Conservation (phyloP, 805 yeast species). For the Candida ulmi region DNA sequence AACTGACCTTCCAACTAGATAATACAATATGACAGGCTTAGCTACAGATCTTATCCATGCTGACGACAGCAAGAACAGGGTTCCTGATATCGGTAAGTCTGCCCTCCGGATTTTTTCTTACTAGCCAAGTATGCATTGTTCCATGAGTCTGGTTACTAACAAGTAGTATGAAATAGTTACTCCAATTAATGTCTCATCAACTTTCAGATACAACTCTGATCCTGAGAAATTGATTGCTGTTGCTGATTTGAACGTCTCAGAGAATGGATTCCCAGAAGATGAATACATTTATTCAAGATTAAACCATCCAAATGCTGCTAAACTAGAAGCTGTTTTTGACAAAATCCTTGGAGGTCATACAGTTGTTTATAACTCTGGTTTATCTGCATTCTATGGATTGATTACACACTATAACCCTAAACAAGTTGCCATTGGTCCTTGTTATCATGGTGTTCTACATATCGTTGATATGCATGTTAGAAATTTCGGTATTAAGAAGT, state of each 20-base stretch:
- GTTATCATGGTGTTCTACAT: conserved; percentile 83
- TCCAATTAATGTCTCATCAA: conserved; percentile 79
- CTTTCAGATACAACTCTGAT: conserved; percentile 60
- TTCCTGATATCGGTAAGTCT: conserved; percentile 45
- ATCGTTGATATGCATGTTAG: conserved; percentile 59
- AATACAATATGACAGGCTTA: conserved; percentile 30
- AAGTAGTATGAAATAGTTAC: conserved; percentile 43
- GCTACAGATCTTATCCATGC: conserved; percentile 63
- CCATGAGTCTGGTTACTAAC: no score
- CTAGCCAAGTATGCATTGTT: no score
- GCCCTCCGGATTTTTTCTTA: no score
- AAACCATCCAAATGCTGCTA: conserved; percentile 65
- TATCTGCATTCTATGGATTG: conserved; percentile 75
- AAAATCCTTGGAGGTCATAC: conserved; percentile 58
- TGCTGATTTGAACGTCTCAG: conserved; percentile 25
- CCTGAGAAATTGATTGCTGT: conserved; percentile 51
- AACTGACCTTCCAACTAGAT: no score
- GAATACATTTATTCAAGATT: conserved; percentile 62
- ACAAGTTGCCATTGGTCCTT: conserved; percentile 65
- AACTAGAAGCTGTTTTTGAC: conserved; percentile 62
- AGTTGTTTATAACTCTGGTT: conserved; percentile 71
- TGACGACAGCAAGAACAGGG: conserved; percentile 54
- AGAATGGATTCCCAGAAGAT: conserved; percentile 28
- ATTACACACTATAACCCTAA: conserved; percentile 70
- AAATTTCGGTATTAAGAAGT: conserved; percentile 48